Evolutionary conservation across 2,329 filamentous ascomycete genomes (phyloP).

Genomic region (Phaeomoniella chlamydospora): DNA sequence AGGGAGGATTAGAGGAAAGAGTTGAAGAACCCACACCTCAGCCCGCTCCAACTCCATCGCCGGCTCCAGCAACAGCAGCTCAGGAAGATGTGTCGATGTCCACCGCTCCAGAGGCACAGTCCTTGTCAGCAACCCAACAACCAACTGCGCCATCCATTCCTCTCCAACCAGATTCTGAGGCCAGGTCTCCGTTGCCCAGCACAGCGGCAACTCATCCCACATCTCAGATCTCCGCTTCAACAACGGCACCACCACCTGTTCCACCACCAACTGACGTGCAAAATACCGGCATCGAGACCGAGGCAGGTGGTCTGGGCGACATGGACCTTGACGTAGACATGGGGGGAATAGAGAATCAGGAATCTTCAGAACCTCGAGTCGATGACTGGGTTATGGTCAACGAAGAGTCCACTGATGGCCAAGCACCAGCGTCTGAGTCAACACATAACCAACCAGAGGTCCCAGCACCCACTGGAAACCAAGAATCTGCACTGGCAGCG

Average conservation of each 20-base stretch:
- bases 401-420: slow-evolving; percentile 28
- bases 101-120: slow-evolving; percentile 13
- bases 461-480: background rate
- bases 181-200: background rate
- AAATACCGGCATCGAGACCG: background rate
- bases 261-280: slow-evolving; percentile 12
- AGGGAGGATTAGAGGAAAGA: slow-evolving; percentile 57
- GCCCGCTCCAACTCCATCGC: background rate
- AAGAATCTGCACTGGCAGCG: background rate
- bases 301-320: slow-evolving; percentile 7
- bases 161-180: too few species aligned
- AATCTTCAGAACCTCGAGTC: slow-evolving; percentile 20
- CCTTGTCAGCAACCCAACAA: background rate
- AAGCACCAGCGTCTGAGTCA: background rate
- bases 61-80: background rate
- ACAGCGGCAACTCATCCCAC: slow-evolving; percentile 23
- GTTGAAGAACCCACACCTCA: slow-evolving; percentile 11
- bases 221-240: slow-evolving; percentile 24
- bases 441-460: background rate
- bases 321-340: slow-evolving; percentile 35
- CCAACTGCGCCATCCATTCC: background rate
- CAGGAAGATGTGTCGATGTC: slow-evolving; percentile 11
- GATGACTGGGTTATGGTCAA: slow-evolving; percentile 65
- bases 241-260: slow-evolving; percentile 27
- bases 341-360: slow-evolving; percentile 33